A percentile compares a stretch with the other conserved stretches of the same genome.
Conservation (phyloP, 495 filamentous ascomycete species). For the Clohesyomyces aquaticus region DNA sequence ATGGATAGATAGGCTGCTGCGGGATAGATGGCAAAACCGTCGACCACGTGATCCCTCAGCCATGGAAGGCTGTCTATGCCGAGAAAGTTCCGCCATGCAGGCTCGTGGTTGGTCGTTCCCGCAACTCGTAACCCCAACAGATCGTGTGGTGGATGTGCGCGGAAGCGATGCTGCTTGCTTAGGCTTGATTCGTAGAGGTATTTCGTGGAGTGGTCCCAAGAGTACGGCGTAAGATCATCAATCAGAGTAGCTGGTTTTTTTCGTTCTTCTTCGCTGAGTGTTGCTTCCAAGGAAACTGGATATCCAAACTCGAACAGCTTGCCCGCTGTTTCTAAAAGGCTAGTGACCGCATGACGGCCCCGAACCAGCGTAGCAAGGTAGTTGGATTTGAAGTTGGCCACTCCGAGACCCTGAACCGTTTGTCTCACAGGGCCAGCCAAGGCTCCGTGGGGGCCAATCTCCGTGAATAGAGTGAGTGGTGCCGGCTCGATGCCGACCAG, state of each 20-base stretch:
- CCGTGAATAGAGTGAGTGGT: neutral
- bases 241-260: neutral
- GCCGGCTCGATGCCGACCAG: neutral
- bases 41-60: slow-evolving; percentile 22
- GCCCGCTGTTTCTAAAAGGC: neutral
- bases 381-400: neutral
- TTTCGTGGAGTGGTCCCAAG: slow-evolving; percentile 14
- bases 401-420: neutral
- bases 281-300: neutral
- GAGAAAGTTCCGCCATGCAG: slow-evolving; percentile 3
- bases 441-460: slow-evolving; percentile 25
- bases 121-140: slow-evolving; percentile 5
- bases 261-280: neutral
- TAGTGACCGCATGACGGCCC: neutral
- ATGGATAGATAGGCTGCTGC: slow-evolving; percentile 16
- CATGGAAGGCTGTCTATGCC: slow-evolving; percentile 5
- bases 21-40: slow-evolving; percentile 6
- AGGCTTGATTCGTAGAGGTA: slow-evolving; percentile 17
- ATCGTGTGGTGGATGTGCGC: slow-evolving; percentile 5
- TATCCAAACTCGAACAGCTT: slow-evolving; percentile 1
- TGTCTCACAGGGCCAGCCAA: slow-evolving; percentile 14
- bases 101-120: neutral
- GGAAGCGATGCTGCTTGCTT: slow-evolving; percentile 4
- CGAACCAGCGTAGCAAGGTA: slow-evolving; percentile 4
- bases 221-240: slow-evolving; percentile 11